Percentiles rank a stretch among this genome's conserved stretches.
These are phyloP conservation scores for Aristolochia fimbriata DNA, from an alignment of 164 flowering plant genomes.

Conservation along the genomic window DNA sequence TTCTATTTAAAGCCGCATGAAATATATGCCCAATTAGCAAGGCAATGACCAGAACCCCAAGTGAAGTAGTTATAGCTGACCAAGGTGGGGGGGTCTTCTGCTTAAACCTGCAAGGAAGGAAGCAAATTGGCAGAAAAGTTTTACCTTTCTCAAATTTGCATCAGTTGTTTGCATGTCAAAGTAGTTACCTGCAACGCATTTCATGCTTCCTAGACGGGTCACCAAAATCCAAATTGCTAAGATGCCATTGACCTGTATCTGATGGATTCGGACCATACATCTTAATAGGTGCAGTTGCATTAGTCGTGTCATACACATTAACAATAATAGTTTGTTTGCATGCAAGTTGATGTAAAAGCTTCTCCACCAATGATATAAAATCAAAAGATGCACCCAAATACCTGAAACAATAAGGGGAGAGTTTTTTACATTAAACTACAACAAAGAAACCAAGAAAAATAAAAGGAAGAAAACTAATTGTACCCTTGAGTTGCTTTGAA, in stretches of 20 bases:
- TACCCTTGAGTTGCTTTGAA: constrained; percentile 80
- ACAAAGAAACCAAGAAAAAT: not conserved
- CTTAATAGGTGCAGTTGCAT: constrained; percentile 50
- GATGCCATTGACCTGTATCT: constrained; percentile 46
- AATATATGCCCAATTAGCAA: constrained; percentile 68
- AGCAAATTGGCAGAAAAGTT: not conserved
- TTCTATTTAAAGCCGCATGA: constrained; percentile 59
- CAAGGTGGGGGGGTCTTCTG: constrained; percentile 71
- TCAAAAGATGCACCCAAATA: constrained; percentile 95
- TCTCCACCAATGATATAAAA: constrained; percentile 83
- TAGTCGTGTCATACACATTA: constrained; percentile 86
- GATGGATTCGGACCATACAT: constrained; percentile 71
- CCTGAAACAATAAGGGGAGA: constrained; percentile 24
- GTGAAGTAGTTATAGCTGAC: constrained; percentile 64
- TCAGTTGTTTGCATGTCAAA: not conserved
- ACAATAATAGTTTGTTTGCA: constrained; percentile 89
- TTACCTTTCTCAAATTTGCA: not conserved
- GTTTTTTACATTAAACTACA: not conserved
- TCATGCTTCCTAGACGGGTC: constrained; percentile 86
- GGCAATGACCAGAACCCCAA: constrained; percentile 53
- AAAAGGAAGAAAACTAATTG: not conserved
- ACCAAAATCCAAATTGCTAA: constrained; percentile 82
- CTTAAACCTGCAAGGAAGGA: constrained; percentile 50
- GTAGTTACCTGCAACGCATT: constrained; percentile 90
- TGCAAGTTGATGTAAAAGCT: constrained; percentile 91